Evolutionary conservation across 2,329 filamentous ascomycete species (phyloP).

Genomic region (Diaporthe citrichinensis): DNA sequence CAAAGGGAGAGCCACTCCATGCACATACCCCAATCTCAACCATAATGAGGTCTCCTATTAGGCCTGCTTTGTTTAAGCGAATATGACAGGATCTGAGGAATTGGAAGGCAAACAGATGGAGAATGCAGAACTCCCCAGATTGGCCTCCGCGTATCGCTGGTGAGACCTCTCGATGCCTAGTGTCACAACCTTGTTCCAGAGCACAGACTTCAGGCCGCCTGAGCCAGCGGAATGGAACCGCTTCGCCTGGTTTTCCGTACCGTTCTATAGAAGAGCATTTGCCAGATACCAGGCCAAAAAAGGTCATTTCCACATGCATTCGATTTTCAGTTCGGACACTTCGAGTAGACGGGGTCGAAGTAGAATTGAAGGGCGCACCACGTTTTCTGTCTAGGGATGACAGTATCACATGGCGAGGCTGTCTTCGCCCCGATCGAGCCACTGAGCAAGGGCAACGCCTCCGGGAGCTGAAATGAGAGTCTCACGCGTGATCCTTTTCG

Average conservation of each 20-base stretch:
- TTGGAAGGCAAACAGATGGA: neutral
- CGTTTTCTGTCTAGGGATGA: neutral
- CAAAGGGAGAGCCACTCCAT: too few relatives aligned
- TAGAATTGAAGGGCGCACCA: neutral
- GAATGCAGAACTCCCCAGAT: neutral
- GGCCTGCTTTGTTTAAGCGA: too few relatives aligned
- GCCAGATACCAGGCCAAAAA: neutral
- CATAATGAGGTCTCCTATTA: too few relatives aligned
- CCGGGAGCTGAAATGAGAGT: neutral
- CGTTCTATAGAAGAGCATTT: neutral
- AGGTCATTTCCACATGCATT: too few relatives aligned
- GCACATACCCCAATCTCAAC: too few relatives aligned
- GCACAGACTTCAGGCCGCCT: neutral
- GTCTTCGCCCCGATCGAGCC: conserved; percentile 1
- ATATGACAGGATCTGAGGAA: too few relatives aligned
- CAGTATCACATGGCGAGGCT: neutral
- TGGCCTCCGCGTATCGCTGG: neutral
- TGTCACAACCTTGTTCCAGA: neutral
- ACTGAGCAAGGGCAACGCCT: neutral
- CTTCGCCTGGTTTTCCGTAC: neutral
- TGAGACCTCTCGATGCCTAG: neutral
- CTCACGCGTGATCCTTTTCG: neutral
- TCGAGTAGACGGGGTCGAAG: too few relatives aligned
- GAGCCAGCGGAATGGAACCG: neutral
- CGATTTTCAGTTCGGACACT: too few relatives aligned